Percentiles rank a stretch among this genome's conserved stretches.
phyloP scores from a whole-genome alignment of 2,329 filamentous ascomycete genomes.

The Dactylellina parvicollis region DNA sequence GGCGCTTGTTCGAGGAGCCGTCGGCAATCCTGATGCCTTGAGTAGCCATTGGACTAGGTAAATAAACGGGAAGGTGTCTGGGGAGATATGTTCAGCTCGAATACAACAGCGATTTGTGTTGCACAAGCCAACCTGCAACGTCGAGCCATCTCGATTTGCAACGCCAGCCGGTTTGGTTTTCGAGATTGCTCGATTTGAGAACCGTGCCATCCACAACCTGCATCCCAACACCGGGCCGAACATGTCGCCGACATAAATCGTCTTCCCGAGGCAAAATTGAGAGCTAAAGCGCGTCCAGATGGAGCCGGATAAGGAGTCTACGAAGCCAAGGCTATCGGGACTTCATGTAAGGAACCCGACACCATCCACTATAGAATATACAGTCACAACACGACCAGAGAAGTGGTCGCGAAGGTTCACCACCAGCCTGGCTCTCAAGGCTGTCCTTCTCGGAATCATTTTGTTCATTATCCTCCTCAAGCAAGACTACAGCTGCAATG shows the following conservation, averaged over 20 bases:
- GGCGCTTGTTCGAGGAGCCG: neutral
- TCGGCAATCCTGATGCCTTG: too few relatives aligned
- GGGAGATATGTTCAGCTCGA: slow-evolving; percentile 36
- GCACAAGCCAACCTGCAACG: slow-evolving; percentile 29
- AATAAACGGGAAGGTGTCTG: too few relatives aligned
- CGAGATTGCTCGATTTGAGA: too few relatives aligned
- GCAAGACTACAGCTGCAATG: slow-evolving; percentile 35
- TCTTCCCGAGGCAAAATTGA: slow-evolving; percentile 4
- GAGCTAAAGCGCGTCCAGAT: slow-evolving; percentile 10
- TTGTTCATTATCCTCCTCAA: slow-evolving; percentile 44
- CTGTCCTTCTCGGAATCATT: slow-evolving; percentile 62
- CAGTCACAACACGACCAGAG: slow-evolving; percentile 75
- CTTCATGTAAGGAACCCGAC: slow-evolving; percentile 76
- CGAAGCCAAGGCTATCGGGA: slow-evolving; percentile 56
- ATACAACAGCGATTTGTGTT: slow-evolving; percentile 44
- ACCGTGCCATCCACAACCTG: slow-evolving; percentile 3
- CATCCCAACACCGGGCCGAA: neutral
- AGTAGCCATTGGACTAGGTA: too few relatives aligned
- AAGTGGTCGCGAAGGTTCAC: slow-evolving; percentile 60
- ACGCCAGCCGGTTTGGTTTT: too few relatives aligned
- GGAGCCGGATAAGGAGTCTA: slow-evolving; percentile 33
- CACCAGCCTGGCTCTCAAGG: slow-evolving; percentile 61
- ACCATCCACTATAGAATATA: slow-evolving; percentile 90
- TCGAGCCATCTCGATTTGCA: neutral
- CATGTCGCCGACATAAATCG: slow-evolving; percentile 7